phyloP scores from a whole-genome alignment of 441 rosid genomes.

The Eugenia klotzschiana region DNA sequence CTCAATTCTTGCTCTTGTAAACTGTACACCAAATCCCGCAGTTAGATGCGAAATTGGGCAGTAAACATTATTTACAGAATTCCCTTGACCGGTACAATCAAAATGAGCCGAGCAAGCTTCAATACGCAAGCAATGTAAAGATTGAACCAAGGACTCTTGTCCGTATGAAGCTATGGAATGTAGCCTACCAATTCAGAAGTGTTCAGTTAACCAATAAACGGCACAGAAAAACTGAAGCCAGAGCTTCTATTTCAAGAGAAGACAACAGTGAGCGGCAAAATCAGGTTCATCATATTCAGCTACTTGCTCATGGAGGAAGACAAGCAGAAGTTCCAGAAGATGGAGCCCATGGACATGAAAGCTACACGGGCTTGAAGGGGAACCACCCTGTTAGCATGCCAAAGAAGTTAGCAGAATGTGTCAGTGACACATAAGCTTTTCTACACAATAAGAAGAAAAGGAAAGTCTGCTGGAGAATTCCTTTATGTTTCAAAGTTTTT shows the following conservation, averaged over 20 bases:
- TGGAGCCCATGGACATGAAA: conserved; percentile 78
- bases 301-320: conserved; percentile 79
- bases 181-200: background rate
- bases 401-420: background rate
- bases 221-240: background rate
- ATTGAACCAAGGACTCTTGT: background rate
- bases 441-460: background rate
- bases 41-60: background rate
- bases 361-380: conserved; percentile 92
- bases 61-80: background rate
- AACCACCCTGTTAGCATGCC: conserved; percentile 37
- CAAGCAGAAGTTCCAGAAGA: conserved; percentile 85
- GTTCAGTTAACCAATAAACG: background rate
- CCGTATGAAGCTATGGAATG: background rate
- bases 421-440: background rate
- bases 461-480: background rate
- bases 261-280: background rate
- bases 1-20: background rate
- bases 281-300: background rate
- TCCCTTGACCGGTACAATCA: background rate
- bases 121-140: background rate
- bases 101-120: background rate
- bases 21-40: background rate
- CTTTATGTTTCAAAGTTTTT: background rate
- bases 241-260: background rate